Base-by-base conservation (phyloP, 1,284 basidiomycete genomes). In the Cryptococcus neoformans region DNA sequence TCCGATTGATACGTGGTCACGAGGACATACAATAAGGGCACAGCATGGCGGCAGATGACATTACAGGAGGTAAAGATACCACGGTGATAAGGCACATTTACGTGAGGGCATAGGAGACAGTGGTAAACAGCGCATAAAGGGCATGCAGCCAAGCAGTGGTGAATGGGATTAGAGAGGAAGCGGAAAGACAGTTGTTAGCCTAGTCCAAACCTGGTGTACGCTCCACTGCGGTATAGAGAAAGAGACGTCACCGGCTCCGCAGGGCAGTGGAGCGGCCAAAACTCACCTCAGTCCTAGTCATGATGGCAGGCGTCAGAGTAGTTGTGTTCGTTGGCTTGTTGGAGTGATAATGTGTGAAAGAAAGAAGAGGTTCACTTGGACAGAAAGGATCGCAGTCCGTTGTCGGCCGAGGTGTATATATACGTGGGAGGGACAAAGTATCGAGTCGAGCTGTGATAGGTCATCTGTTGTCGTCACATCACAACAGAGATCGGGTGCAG, bases 241-340 rank as follows among this genome's bases (percentile, higher is more conserved):
- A 4, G 28, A 28, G 28, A 28, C 28, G 28, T 28, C 28, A 28
- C 28, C 28, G 4, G 28, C 28, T 28, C 28, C 21, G 21, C 14
- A 45, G 2, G 12, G 14, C 12, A 21, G 48, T 16, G 38, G 28
- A 28, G 28, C 28, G 28, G 28, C 28, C 28, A 28, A 52, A 28
- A 57, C 65, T 59, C 51, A 65, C 65, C 63, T 67, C 65, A 44
- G 65, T 67, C 52, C 65, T 67, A 54, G 65, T 67, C 65, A 67
- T 67, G 39, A 60, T 65, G 59, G 5, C 28, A 28, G 28, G 28
- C 28, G 28, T 28, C 28, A 28, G 28, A 21, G 28, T 37, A 38
- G 11, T 37, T 16, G 41, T 38, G 17, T 21, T 28, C 4, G 4
- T 28, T 28, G 28, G 28, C 28, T 28, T 2, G 28, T 28, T 28